A percentile compares a stretch with the other conserved stretches of the same genome.
These are phyloP conservation scores for Gossypium ekmanianum DNA, from an alignment of 345 rosid species.

Conservation along the genomic window DNA sequence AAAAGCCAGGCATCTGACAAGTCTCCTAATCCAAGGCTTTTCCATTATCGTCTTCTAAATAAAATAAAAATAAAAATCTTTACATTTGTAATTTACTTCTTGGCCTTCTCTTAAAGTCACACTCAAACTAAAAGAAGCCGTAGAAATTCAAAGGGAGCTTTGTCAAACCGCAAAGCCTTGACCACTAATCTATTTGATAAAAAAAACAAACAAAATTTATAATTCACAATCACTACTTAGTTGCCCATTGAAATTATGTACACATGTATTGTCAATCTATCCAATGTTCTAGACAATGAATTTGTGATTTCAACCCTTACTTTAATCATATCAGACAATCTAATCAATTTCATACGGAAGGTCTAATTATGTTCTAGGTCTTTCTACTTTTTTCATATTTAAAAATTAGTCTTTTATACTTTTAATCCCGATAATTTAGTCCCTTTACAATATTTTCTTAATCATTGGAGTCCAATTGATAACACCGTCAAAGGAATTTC, in stretches of 20 bases:
- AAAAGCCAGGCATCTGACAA: conserved; percentile 34
- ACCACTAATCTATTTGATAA: conserved; percentile 5
- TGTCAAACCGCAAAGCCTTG: conserved; percentile 12
- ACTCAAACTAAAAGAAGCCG: not conserved
- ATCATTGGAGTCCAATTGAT: no score
- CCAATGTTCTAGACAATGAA: not conserved
- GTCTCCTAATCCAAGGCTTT: conserved; percentile 22
- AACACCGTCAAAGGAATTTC: no score
- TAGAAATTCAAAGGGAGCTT: not conserved
- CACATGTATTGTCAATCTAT: not conserved
- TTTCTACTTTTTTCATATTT: no score
- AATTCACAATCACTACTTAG: conserved; percentile 2
- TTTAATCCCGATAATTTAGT: no score
- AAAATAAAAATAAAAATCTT: not conserved
- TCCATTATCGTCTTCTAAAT: not conserved
- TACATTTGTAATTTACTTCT: conserved; percentile 10
- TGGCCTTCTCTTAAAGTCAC: not conserved
- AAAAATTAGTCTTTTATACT: no score
- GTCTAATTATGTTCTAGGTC: no score
- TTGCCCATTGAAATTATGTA: no score
- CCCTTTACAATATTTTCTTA: no score
- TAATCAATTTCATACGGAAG: no score
- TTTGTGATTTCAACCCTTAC: not conserved
- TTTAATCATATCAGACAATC: not conserved
- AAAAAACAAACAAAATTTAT: conserved; percentile 1